Base-by-base conservation (phyloP, 1,284 basidiomycete species). In the Mycosarcoma mackinlayi region DNA sequence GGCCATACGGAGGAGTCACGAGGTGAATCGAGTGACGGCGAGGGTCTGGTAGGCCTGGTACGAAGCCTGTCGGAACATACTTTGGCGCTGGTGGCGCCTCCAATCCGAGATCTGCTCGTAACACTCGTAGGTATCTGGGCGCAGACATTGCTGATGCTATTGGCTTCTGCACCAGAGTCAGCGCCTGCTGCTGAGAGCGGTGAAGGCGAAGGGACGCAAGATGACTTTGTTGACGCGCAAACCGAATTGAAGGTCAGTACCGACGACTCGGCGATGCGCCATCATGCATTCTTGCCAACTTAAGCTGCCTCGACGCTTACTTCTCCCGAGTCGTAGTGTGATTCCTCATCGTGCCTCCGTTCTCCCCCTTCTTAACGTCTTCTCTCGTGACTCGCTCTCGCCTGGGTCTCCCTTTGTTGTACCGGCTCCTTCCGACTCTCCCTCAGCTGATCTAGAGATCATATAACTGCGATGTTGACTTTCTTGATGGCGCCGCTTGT, bases 1-100 rank as follows among this genome's bases (percentile, higher is more conserved):
- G 25, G 40, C 10, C 14, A 28, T 25, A 21, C 4, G 9, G 33
- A 37, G 31, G 11, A n/a, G 35, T 27, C 6, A 3, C 27, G 13
- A 18, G 13, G 7, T 5, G 35, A 19, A 14, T 21, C 8, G 19
- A 18, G 6, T 16, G n/a, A 46, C 10, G 47, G 19, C 6, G 31
- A 37, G 3, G 48, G 56, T 23, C 31, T 41, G 6, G 42, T 47
- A 14, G 48, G 52, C 33, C 39, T 60, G 42, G 38, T 51, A 21
- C 56, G 57, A 27, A 66, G 63, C 48, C 11, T 66, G 23, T 66
- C 56, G 27, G 47, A 52, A 16, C 57, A 48, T 6, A 55, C 63
- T 14, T 14, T 66, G 8, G 51, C 42, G 18, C 19, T 56, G 42
- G 14, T 59, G 13, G 53, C 42, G 21, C 38, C 57, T 18, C 46